Base-by-base conservation (phyloP, 257 asterid species). In the Solanum raphanifolium region DNA sequence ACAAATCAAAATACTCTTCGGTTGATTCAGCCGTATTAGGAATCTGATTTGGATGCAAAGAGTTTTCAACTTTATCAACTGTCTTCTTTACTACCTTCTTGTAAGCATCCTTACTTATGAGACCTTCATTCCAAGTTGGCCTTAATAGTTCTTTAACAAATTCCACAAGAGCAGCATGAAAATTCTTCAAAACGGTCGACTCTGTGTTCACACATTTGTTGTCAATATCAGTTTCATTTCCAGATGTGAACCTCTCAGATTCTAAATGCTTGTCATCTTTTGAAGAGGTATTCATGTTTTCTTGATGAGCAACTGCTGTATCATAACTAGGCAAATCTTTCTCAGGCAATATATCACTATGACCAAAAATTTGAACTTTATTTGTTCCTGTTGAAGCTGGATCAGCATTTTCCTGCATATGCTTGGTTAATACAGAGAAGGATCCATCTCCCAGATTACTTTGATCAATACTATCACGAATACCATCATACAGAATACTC, bases 51-150 rank as follows among this genome's bases (percentile, higher is more conserved):
- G 94, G 92, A 58, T 91, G 93, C 58, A 95, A 74, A 52, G 98
- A 87, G 87, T 90, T 87, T 79, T 94, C 83, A 90, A 97, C 96
- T 92, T 95, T 95, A 89, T 91, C 96, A 38, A 90, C 95, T 29
- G 95, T 86, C 90, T 92, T 95, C 92, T 91, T 97, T 36, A 95
- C 98, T 74, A 97, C 91, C 84, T 87, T 36, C 90, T 97, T 97
- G 91, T 95, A 92, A 91, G 95, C 98, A 90, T 92, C 98, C 89
- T 92, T 93, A 34, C 94, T 95, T 89, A 95, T 81, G 87, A 91
- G 89, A 38, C 99, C 98, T 81, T 91, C 90, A 2, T 89, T 91
- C 98, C 98, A 97, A 46, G 94, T 90, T 84, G 98, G 98, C 88
- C 86, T 94, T 87, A 97, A 87, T 91, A 97, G 89, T 48, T 95